These are phyloP conservation scores for Agrocybe praecox DNA, from an alignment of 768 basidiomycete genomes.

Conservation along the genomic window DNA sequence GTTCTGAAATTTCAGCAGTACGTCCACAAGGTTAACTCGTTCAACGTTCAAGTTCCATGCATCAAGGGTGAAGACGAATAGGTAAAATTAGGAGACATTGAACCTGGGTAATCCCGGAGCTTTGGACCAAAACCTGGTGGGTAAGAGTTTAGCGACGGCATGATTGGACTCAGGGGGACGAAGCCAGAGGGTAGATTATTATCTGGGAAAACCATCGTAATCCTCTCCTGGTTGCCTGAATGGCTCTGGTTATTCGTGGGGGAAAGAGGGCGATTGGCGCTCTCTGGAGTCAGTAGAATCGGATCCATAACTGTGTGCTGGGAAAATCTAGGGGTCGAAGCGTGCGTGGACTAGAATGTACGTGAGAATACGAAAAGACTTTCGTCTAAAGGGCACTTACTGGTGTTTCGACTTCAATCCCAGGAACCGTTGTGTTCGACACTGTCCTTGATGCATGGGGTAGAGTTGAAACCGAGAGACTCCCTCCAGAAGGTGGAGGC, in stretches of 20 bases:
- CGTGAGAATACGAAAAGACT: no score
- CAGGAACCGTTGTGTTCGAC: constrained; percentile 4
- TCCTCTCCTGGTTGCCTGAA: constrained; percentile 8
- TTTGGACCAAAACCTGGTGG: constrained; percentile 20
- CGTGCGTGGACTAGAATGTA: constrained; percentile 12
- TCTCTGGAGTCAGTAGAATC: constrained; percentile 46
- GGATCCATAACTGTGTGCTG: constrained; percentile 32
- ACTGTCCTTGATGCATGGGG: neutral
- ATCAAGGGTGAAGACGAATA: constrained; percentile 18
- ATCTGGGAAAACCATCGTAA: constrained; percentile 27
- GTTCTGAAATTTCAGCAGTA: no score
- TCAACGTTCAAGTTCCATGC: no score
- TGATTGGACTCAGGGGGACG: constrained; percentile 38
- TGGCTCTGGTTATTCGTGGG: neutral
- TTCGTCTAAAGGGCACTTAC: no score
- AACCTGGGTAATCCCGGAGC: constrained; percentile 9
- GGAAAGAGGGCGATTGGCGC: constrained; percentile 27
- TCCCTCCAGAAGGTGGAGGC: neutral
- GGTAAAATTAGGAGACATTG: constrained; percentile 8
- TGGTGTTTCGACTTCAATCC: constrained; percentile 14
- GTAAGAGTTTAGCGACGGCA: constrained; percentile 20
- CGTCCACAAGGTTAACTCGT: no score
- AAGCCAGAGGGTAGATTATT: constrained; percentile 39
- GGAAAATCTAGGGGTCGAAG: constrained; percentile 21
- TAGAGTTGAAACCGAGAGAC: neutral